Evolutionary conservation across 2,329 filamentous ascomycete species (phyloP).

Genomic region (Cryphonectria parasitica): DNA sequence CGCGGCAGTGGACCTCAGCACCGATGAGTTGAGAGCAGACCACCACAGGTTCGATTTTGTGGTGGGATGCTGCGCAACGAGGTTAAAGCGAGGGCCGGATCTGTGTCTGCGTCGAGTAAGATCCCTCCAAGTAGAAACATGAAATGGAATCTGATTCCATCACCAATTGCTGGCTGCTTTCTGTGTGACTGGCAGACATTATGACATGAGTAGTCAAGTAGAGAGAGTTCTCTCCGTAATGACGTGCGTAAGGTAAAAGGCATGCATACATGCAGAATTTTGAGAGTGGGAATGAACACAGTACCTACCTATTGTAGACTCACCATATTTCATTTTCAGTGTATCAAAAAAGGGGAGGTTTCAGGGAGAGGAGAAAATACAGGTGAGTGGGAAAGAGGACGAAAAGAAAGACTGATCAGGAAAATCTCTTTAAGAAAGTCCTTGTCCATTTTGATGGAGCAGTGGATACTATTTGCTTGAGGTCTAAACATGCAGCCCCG

Average conservation of each 20-base stretch:
- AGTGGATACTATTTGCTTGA: conserved; percentile 25
- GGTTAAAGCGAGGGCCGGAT: conserved; percentile 71
- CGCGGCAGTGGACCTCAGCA: conserved; percentile 66
- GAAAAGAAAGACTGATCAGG: conserved; percentile 10
- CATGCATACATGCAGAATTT: background rate
- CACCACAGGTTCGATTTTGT: conserved; percentile 30
- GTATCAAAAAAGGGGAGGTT: background rate
- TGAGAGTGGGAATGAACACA: background rate
- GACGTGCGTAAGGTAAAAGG: background rate
- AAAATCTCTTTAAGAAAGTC: conserved; percentile 25
- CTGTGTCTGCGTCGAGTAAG: conserved; percentile 64
- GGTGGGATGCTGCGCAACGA: conserved; percentile 55
- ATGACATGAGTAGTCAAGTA: background rate
- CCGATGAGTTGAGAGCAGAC: conserved; percentile 65
- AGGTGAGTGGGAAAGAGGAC: background rate
- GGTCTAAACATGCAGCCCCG: conserved; percentile 14
- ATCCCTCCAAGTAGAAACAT: conserved; percentile 40
- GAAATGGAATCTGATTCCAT: conserved; percentile 36
- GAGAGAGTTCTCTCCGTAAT: background rate
- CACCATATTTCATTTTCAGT: background rate
- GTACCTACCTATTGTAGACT: background rate
- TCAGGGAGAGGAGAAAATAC: background rate
- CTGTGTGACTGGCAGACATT: background rate
- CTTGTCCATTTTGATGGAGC: conserved; percentile 28
- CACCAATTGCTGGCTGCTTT: conserved; percentile 32